Evolutionary conservation across 495 filamentous ascomycete species (phyloP), one percentile per base, ranked within the genome.

Genomic region (Apodospora peruviana): DNA sequence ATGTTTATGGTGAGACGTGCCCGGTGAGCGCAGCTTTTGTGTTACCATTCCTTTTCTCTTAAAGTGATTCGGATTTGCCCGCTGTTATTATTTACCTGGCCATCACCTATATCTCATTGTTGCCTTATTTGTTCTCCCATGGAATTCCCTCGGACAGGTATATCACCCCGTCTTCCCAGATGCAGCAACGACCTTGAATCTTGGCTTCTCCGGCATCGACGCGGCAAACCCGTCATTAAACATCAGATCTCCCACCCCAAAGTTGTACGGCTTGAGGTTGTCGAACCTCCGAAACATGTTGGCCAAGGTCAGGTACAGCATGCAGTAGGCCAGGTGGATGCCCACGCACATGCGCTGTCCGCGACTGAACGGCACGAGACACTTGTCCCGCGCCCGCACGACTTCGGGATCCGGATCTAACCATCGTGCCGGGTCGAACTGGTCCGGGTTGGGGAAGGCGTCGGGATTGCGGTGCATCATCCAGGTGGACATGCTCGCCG

Each of bases 231-330:
- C 37, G 18, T 52, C 50, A n/a, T 48, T 39, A 20, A 36, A 52
- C 8, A 37, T 37, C 19, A 47, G 39, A 14, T 52, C 50, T 44
- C 35, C 45, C 12, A 27, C 37, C 14, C 39, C 39, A 25, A 40
- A 39, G n/a, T 73, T 50, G 27, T 51, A 62, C 32, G 73, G 48
- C 34, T 63, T 43, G 3, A 72, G 43, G 16, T 22, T 35, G 11
- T 67, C 62, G 42, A 72, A 74, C 1, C 65, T 56, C 3, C 66
- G 63, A 50, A 74, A 76, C 3, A 80, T 40, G 10, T 53, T 68
- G 32, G 70, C 68, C 4, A 80, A 34, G 4, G 58, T 63, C 21
- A 78, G 57, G 41, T 73, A 69, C 36, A 80, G 57, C 53, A 80
- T 76, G 17, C 64, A 66, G 41, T 67, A 62, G 1, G 73, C 77